Evolutionary conservation across 2,329 filamentous ascomycete species (phyloP).

Genomic region (Scytalidium lignicola): DNA sequence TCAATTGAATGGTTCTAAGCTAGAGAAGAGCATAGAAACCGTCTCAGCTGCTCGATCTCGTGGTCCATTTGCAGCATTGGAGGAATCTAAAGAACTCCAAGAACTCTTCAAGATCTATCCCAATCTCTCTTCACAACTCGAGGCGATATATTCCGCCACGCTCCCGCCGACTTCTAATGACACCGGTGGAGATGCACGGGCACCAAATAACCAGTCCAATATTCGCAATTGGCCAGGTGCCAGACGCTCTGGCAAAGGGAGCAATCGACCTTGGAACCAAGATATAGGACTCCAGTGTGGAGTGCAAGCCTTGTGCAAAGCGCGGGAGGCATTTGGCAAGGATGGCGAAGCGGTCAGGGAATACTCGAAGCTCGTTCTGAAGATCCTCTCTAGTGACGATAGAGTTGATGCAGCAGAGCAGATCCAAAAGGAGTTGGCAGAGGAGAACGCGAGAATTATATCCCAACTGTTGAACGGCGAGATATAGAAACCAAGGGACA

Average conservation of each 20-base stretch:
- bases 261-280: constrained; percentile 42
- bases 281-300: constrained; percentile 54
- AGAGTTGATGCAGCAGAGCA: constrained; percentile 29
- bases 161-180: constrained; percentile 34
- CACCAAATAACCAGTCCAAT: constrained; percentile 7
- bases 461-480: constrained; percentile 44
- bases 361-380: constrained; percentile 52
- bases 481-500: no score
- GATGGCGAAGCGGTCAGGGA: constrained; percentile 56
- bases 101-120: constrained; percentile 50
- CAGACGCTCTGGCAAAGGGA: constrained; percentile 5
- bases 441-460: constrained; percentile 43
- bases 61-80: constrained; percentile 48
- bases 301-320: constrained; percentile 46
- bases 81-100: constrained; percentile 43
- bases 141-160: constrained; percentile 44
- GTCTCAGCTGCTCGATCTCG: constrained; percentile 17
- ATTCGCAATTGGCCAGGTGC: constrained; percentile 3
- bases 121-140: constrained; percentile 39
- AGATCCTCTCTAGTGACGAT: constrained; percentile 35
- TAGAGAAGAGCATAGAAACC: constrained; percentile 4
- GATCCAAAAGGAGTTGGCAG: constrained; percentile 40
- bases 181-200: neutral
- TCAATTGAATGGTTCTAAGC: no score
- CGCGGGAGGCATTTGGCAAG: constrained; percentile 44